Base-by-base conservation (phyloP, 257 asterid species). In the Primulina tabacum region DNA sequence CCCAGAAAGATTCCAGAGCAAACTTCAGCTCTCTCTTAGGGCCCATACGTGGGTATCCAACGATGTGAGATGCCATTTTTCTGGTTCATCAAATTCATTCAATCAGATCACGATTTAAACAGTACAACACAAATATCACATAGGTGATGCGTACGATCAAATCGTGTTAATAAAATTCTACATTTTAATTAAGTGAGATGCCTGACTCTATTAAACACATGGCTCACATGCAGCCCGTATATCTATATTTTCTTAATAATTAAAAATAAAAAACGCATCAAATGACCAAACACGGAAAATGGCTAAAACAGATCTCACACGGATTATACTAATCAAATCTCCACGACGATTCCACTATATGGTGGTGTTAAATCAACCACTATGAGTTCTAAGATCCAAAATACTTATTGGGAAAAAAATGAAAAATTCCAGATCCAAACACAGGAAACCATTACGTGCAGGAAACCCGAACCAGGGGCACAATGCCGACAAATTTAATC, bases 41-140 rank as follows among this genome's bases (percentile, higher is more conserved):
- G 77, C 88, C 88, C 84, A 83, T 79, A 47, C 86, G 88, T 21
- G 88, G 88, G 67, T 83, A 83, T 79, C 88, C 88, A 73, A 83
- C 88, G 67, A 83, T 79, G 75, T 81, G 88, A 50, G 88, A 83
- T n/a, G 88, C 86, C 88, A 83, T 83, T 67, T 57, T 81, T 78
- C 86, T 81, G 79, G 18, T 70, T 24, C 24, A 67, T 21, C 59
- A 56, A 53, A 72, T 5, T 11, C 28, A 63, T 58, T 69, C 77
- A 71, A 65, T 28, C 28, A 34, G 24, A 57, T 57, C 30, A 35
- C 47, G 30, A 35, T 64, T 53, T 40, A 40, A 33, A 58, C 9
- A 12, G 11, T 11, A 29, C 14, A 53, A 53, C 33, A 30, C 0
- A 16, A 35, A 34, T 10, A 1, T 33, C 8, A 9, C 17, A 34